phyloP scores from a whole-genome alignment of 31 red algal genomes.

The Asparagopsis taxiformis region DNA sequence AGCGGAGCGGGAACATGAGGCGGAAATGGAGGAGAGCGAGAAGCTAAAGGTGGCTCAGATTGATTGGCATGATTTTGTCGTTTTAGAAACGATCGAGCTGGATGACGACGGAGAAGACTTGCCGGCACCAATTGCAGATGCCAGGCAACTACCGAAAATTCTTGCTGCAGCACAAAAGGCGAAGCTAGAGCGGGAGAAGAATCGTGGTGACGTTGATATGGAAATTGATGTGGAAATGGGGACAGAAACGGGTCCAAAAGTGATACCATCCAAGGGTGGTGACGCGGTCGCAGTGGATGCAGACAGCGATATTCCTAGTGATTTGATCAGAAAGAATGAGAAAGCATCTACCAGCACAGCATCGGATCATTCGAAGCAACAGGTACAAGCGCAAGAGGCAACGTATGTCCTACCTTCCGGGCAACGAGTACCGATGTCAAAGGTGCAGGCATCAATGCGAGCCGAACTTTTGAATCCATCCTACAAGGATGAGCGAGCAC shows the following conservation, averaged over 20 bases:
- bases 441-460: slow-evolving; percentile 63
- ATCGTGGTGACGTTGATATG: slow-evolving; percentile 54
- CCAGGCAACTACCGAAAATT: slow-evolving; percentile 35
- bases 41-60: slow-evolving; percentile 57
- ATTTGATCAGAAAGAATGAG: slow-evolving; percentile 36
- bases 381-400: slow-evolving; percentile 4
- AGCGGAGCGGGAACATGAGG: slow-evolving; percentile 55
- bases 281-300: slow-evolving; percentile 13
- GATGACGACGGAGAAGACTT: slow-evolving; percentile 40
- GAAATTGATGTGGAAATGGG: slow-evolving; percentile 53
- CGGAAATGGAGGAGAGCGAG: slow-evolving; percentile 59
- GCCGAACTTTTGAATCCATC: slow-evolving; percentile 78
- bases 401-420: slow-evolving; percentile 70
- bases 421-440: slow-evolving; percentile 62
- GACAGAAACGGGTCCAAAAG: not conserved
- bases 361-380: not conserved
- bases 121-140: slow-evolving; percentile 50
- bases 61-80: slow-evolving; percentile 94
- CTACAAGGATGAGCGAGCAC: slow-evolving; percentile 73
- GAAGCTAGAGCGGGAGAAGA: slow-evolving; percentile 42
- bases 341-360: not conserved
- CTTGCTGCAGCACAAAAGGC: slow-evolving; percentile 41
- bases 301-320: slow-evolving; percentile 54
- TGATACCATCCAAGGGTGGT: not conserved
- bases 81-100: slow-evolving; percentile 75